These are phyloP conservation scores for Trebouxia sp. DNA, from an alignment of 139 green algal species.

Conservation along the genomic window DNA sequence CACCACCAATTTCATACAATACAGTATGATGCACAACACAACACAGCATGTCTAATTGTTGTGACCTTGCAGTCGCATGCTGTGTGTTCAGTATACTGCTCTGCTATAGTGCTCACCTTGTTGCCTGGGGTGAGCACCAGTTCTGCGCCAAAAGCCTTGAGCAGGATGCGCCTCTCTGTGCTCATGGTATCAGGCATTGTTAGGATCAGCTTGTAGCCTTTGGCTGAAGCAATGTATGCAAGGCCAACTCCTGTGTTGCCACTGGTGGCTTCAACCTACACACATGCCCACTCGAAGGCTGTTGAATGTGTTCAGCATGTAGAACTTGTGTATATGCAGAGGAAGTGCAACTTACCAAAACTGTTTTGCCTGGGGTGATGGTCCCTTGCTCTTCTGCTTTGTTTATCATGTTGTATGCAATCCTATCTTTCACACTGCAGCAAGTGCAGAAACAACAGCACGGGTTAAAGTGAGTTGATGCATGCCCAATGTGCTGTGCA, in stretches of 20 bases:
- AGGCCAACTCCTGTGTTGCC: slow-evolving; percentile 92
- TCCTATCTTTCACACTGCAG: slow-evolving; percentile 88
- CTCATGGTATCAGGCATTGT: slow-evolving; percentile 99
- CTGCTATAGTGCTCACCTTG: slow-evolving; percentile 27
- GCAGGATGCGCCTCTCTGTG: slow-evolving; percentile 91
- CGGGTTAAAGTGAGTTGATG: not conserved
- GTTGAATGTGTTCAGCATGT: not conserved
- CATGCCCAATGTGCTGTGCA: no score
- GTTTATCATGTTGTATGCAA: slow-evolving; percentile 80
- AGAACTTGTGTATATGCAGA: not conserved
- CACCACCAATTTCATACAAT: no score
- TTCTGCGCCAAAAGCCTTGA: slow-evolving; percentile 88
- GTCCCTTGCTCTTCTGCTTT: slow-evolving; percentile 70
- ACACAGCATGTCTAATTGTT: no score
- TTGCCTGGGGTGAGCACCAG: slow-evolving; percentile 84
- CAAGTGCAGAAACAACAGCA: not conserved
- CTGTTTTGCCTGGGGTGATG: slow-evolving; percentile 80
- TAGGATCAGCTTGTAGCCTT: slow-evolving; percentile 94
- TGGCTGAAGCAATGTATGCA: slow-evolving; percentile 92
- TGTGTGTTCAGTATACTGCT: no score
- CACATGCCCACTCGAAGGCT: not conserved
- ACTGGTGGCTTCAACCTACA: slow-evolving; percentile 86
- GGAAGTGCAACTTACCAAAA: slow-evolving; percentile 53
- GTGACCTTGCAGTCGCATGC: no score
- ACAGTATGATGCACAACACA: no score